These are phyloP conservation scores for Sclerotiophoma versabilis DNA, from an alignment of 2,329 filamentous ascomycete species.

Conservation along the genomic window DNA sequence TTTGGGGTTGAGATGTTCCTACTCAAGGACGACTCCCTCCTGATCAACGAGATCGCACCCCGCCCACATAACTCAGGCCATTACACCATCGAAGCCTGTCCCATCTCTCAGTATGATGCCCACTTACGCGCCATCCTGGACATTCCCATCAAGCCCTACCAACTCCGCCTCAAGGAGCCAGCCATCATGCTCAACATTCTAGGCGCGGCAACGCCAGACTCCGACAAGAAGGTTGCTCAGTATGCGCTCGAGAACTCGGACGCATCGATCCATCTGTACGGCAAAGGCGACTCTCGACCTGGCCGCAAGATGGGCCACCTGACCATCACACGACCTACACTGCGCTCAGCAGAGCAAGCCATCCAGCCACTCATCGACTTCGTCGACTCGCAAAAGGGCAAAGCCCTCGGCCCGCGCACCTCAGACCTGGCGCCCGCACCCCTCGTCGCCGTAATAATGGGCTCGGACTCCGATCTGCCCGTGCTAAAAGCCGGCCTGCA, in stretches of 20 bases:
- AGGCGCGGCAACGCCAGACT: conserved; percentile 70
- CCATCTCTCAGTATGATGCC: conserved; percentile 88
- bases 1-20: conserved; percentile 98
- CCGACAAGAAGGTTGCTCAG: conserved; percentile 66
- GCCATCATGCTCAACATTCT: conserved; percentile 83
- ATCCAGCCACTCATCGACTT: conserved; percentile 73
- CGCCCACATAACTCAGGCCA: conserved; percentile 91
- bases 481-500: conserved; percentile 71
- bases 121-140: conserved; percentile 86
- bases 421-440: conserved; percentile 49
- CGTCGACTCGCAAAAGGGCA: conserved; percentile 63
- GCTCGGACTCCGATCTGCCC: conserved; percentile 78
- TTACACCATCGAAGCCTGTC: conserved; percentile 91
- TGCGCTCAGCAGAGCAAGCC: conserved; percentile 71
- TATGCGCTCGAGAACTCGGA: conserved; percentile 65
- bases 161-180: conserved; percentile 65
- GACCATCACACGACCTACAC: conserved; percentile 75
- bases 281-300: conserved; percentile 82
- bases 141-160: conserved; percentile 60
- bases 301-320: conserved; percentile 96
- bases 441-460: conserved; percentile 81
- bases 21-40: conserved; percentile 70
- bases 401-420: conserved; percentile 33
- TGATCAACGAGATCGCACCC: conserved; percentile 88
- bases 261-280: conserved; percentile 83